These are phyloP conservation scores for Jamesozyma rosinii DNA, from an alignment of 805 yeast genomes.

Conservation along the genomic window DNA sequence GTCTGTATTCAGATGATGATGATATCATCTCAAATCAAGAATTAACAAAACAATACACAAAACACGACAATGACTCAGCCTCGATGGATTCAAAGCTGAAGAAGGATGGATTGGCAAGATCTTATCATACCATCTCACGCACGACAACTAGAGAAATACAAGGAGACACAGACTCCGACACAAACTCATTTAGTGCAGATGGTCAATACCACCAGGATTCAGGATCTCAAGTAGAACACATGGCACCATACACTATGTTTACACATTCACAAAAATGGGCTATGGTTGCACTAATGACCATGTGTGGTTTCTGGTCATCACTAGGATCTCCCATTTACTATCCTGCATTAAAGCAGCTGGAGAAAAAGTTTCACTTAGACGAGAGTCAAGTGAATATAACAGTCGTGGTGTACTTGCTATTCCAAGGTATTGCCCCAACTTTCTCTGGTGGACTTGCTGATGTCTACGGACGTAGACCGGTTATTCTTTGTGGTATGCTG, in stretches of 20 bases:
- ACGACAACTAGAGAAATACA: conserved; percentile 18
- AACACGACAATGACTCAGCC: background rate
- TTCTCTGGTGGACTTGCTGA: conserved; percentile 63
- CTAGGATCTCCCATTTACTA: conserved; percentile 71
- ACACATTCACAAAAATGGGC: conserved; percentile 23
- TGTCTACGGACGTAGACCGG: conserved; percentile 59
- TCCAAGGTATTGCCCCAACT: conserved; percentile 70
- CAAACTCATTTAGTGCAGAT: conserved; percentile 2
- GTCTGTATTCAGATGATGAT: conserved; percentile 8
- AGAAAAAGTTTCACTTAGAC: conserved; percentile 43
- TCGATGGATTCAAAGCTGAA: background rate
- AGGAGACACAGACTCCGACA: conserved; percentile 3
- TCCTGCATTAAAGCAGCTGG: conserved; percentile 61
- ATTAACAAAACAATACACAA: conserved; percentile 2
- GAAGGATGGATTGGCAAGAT: background rate
- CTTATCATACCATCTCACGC: conserved; percentile 13
- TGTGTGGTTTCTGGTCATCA: conserved; percentile 54
- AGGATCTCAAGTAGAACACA: background rate
- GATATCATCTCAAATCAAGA: background rate
- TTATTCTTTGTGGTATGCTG: conserved; percentile 45
- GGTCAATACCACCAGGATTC: background rate
- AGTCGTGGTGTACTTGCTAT: conserved; percentile 62
- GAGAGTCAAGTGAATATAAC: conserved; percentile 55
- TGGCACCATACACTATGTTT: conserved; percentile 21
- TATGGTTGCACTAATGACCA: conserved; percentile 26